A percentile compares a stretch with the other conserved stretches of the same genome.
phyloP scores from a whole-genome alignment of 2,329 filamentous ascomycete species.

The Pestalotiopsis sp. region DNA sequence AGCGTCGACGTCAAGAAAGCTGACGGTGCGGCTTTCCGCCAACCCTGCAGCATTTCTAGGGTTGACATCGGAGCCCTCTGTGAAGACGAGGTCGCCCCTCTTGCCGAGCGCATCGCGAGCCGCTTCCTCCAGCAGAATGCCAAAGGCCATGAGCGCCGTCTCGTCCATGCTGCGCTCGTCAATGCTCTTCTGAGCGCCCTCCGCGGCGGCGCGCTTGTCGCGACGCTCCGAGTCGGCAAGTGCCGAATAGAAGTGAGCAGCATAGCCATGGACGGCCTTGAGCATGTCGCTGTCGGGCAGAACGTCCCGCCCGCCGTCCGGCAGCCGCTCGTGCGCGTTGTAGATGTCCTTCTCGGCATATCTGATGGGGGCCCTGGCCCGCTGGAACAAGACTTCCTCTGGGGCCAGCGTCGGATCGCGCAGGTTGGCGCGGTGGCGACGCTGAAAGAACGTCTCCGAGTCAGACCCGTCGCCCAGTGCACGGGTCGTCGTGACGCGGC shows the following conservation, averaged over 20 bases:
- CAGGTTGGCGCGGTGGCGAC: conserved; percentile 24
- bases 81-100: conserved; percentile 72
- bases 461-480: conserved; percentile 26
- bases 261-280: conserved; percentile 69
- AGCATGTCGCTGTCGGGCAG: conserved; percentile 73
- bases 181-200: conserved; percentile 27
- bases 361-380: conserved; percentile 64
- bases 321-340: conserved; percentile 62
- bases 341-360: conserved; percentile 75
- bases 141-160: conserved; percentile 75
- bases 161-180: conserved; percentile 73
- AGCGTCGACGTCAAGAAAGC: conserved; percentile 17
- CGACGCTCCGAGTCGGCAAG: conserved; percentile 26
- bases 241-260: conserved; percentile 65
- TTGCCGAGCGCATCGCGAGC: conserved; percentile 62
- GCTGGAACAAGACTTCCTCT: conserved; percentile 72
- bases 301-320: conserved; percentile 43
- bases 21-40: conserved; percentile 17
- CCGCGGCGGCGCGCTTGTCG: conserved; percentile 4
- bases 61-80: conserved; percentile 52
- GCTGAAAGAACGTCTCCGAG: conserved; percentile 15
- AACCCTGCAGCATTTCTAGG: conserved; percentile 13
- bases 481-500: conserved; percentile 36
- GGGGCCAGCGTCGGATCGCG: conserved; percentile 54
- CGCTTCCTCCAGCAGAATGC: conserved; percentile 75